Percentiles rank a stretch among this genome's conserved stretches.
Conservation (phyloP, 2,329 filamentous ascomycete genomes). For the Biscogniauxia marginata region DNA sequence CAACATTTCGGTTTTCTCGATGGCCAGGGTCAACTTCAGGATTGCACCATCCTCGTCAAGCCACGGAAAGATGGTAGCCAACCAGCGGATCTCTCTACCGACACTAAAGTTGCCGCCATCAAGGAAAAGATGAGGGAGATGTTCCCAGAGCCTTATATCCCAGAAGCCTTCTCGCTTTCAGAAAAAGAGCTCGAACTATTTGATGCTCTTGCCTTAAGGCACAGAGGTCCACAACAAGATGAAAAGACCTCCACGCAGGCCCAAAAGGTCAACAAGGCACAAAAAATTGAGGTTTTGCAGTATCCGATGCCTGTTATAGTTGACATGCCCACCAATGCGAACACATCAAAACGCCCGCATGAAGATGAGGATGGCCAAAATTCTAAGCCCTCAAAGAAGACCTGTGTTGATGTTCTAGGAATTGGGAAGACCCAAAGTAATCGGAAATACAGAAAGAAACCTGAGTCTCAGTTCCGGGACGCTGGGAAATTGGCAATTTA, state of each 20-base stretch:
- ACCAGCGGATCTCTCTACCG: slow-evolving; percentile 37
- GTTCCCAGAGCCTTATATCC: slow-evolving; percentile 46
- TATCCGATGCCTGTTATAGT: slow-evolving; percentile 32
- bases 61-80: slow-evolving; percentile 1
- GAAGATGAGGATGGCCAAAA: slow-evolving; percentile 20
- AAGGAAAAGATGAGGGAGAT: slow-evolving; percentile 48
- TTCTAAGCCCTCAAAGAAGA: slow-evolving; percentile 13
- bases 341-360: slow-evolving; percentile 20
- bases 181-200: slow-evolving; percentile 36
- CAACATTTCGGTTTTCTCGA: slow-evolving; percentile 31
- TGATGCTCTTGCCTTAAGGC: slow-evolving; percentile 26
- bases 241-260: slow-evolving; percentile 10
- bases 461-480: slow-evolving; percentile 25
- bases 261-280: slow-evolving; percentile 23
- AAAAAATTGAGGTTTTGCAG: slow-evolving; percentile 28
- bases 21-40: slow-evolving; percentile 22
- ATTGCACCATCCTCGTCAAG: slow-evolving; percentile 27
- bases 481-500: slow-evolving; percentile 27
- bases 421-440: slow-evolving; percentile 25
- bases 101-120: slow-evolving; percentile 40
- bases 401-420: slow-evolving; percentile 11
- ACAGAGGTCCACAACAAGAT: slow-evolving; percentile 12
- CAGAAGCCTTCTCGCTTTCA: slow-evolving; percentile 36
- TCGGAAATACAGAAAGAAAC: slow-evolving; percentile 8
- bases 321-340: slow-evolving; percentile 16